Base-by-base conservation (phyloP, 129 eudicot species). In the Arctium lappa region DNA sequence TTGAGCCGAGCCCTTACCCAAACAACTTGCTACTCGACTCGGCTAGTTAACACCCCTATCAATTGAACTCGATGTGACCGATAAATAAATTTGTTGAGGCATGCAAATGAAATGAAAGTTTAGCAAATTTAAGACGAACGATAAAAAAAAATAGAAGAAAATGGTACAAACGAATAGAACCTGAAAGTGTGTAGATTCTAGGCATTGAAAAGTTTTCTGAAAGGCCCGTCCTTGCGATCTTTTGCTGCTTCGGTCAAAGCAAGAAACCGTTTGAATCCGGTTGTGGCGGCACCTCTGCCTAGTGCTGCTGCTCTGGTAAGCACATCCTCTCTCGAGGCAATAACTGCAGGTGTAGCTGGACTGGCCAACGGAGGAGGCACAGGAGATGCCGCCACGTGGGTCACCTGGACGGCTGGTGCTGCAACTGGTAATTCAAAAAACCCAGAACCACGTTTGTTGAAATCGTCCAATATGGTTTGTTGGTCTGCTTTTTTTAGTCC, bases 301-400 rank as follows among this genome's bases (percentile, higher is more conserved):
- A 95, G 89, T 36, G 97, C 97, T 40, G 97, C 97, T 70, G 99
- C 97, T 78, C 99, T 87, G 11, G 97, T 90, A 33, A 95, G 91
- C 79, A 95, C 94, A 60, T 95, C 99, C 80, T 92, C 99, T 73
- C 94, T 88, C 30, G 90, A 87, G 7, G 96, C 86, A 3, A 88
- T 87, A 36, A 86, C 85, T 50, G 82, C 92, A 72, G 88, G 80
- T 10, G 93, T 44, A 68, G 92, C 46, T 63, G 89, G 70, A 68
- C 31, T 84, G 66, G 83, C 69, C 27, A 85, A 77, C 31, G 78
- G 78, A 1, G 91, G 87, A 13, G 93, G 86, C 53, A 85, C 84
- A 8, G 95, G 79, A 72, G 77, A 18, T 27, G 56, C 72, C 13
- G n/a, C 84, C 73, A 32, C 60, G 31, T 13, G 91, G 76, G 37